Conservation (phyloP, 768 basidiomycete genomes). For the Hebeloma cylindrosporum region DNA sequence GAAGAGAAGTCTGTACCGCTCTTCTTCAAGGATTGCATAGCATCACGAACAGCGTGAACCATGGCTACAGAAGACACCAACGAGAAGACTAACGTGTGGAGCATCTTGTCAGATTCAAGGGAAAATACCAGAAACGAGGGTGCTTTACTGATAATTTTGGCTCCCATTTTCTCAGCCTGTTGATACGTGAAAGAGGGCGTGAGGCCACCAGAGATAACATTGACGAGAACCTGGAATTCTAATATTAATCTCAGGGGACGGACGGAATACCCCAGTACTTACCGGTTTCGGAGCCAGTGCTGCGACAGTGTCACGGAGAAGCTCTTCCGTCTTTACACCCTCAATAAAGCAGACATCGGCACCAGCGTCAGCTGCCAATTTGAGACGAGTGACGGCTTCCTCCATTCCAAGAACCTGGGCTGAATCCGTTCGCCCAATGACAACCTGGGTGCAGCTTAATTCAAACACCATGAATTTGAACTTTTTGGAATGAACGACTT, state of each 20-base stretch:
- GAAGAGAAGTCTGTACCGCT: slow-evolving; percentile 72
- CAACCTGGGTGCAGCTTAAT: slow-evolving; percentile 41
- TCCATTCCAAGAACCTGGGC: slow-evolving; percentile 82
- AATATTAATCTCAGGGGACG: not conserved
- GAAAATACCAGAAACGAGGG: slow-evolving; percentile 27
- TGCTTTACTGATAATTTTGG: slow-evolving; percentile 79
- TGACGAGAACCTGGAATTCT: slow-evolving; percentile 57
- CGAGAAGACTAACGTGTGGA: slow-evolving; percentile 57
- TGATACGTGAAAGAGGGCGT: slow-evolving; percentile 72
- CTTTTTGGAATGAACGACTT: slow-evolving; percentile 3
- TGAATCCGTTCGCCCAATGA: slow-evolving; percentile 77
- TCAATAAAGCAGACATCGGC: slow-evolving; percentile 86
- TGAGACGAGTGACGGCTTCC: slow-evolving; percentile 66
- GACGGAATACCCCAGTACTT: slow-evolving; percentile 12
- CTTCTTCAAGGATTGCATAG: slow-evolving; percentile 76
- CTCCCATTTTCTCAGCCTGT: slow-evolving; percentile 68
- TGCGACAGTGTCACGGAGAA: slow-evolving; percentile 61
- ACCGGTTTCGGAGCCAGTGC: slow-evolving; percentile 75
- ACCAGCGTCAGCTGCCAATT: slow-evolving; percentile 70
- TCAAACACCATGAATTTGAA: not conserved
- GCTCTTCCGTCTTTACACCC: slow-evolving; percentile 69
- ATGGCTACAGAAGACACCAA: slow-evolving; percentile 77
- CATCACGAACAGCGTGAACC: slow-evolving; percentile 71
- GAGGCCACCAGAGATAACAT: slow-evolving; percentile 77
- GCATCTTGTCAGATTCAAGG: not conserved